Percentiles rank a stretch among this genome's conserved stretches.
These are phyloP conservation scores for Drechslera avenae DNA, from an alignment of 2,329 filamentous ascomycete genomes.

Conservation along the genomic window DNA sequence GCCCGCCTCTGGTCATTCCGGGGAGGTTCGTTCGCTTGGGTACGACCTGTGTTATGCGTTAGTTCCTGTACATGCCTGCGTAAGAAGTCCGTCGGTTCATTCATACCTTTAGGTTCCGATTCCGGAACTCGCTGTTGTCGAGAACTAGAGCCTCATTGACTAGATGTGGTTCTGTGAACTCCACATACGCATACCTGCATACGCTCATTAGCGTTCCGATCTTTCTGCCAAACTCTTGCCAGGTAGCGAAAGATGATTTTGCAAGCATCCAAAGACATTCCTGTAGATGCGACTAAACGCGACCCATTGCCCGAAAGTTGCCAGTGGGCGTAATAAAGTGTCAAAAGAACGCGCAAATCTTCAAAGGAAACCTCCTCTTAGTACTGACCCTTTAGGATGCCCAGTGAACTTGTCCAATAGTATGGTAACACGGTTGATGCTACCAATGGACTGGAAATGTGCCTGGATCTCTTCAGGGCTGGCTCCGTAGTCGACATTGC, in stretches of 20 bases:
- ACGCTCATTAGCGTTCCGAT: constrained; percentile 58
- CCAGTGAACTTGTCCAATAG: constrained; percentile 97
- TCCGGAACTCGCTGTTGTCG: constrained; percentile 95
- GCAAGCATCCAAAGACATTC: constrained; percentile 2
- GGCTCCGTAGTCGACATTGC: constrained; percentile 97
- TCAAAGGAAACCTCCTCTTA: constrained; percentile 48
- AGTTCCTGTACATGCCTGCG: constrained; percentile 27
- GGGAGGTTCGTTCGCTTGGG: constrained; percentile 97
- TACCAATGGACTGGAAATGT: constrained; percentile 95
- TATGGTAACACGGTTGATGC: constrained; percentile 97
- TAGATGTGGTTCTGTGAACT: constrained; percentile 92
- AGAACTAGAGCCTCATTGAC: constrained; percentile 92
- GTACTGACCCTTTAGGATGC: constrained; percentile 93
- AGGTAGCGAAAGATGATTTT: constrained; percentile 56
- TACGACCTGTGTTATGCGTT: constrained; percentile 61
- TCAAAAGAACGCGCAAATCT: constrained; percentile 10
- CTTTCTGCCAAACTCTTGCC: constrained; percentile 60
- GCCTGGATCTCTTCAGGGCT: constrained; percentile 98
- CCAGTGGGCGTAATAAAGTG: neutral
- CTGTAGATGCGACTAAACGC: neutral
- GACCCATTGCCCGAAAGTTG: neutral
- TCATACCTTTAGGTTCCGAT: constrained; percentile 87
- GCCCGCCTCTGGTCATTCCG: constrained; percentile 84
- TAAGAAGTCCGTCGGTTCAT: neutral
- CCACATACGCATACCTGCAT: constrained; percentile 94